Conservation (phyloP, 305 asterid genomes). For the Fraxinus platypoda region DNA sequence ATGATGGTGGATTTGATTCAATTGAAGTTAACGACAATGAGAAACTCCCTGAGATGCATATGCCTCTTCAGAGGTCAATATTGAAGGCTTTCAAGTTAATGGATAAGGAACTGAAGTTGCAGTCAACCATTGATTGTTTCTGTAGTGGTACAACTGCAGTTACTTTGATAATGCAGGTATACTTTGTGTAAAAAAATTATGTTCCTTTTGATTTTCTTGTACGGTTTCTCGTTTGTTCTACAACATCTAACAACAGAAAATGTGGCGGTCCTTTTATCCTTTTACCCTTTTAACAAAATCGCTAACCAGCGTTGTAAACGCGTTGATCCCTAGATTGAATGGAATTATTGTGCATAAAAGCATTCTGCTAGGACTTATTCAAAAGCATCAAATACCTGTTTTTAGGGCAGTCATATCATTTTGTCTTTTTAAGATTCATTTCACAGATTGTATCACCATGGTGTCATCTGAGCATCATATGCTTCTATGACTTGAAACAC, state of each 20-base stretch:
- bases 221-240: background rate
- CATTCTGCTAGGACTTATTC: background rate
- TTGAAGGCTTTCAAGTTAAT: conserved; percentile 42
- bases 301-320: background rate
- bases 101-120: conserved; percentile 52
- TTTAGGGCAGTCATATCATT: background rate
- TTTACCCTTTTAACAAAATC: background rate
- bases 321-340: background rate
- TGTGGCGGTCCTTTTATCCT: background rate
- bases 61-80: conserved; percentile 38
- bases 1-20: conserved; percentile 30
- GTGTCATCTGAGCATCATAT: background rate
- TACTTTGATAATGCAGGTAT: conserved; percentile 42
- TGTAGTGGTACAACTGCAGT: conserved; percentile 54
- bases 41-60: conserved; percentile 42
- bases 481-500: background rate
- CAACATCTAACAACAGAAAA: background rate
- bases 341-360: background rate
- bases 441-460: background rate
- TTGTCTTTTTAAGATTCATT: background rate
- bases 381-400: background rate
- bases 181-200: background rate
- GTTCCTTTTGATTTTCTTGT: background rate
- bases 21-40: conserved; percentile 33
- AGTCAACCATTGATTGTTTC: conserved; percentile 44